Base-by-base conservation (phyloP, 148 eudicot species). In the Vaccinium corymbosum region DNA sequence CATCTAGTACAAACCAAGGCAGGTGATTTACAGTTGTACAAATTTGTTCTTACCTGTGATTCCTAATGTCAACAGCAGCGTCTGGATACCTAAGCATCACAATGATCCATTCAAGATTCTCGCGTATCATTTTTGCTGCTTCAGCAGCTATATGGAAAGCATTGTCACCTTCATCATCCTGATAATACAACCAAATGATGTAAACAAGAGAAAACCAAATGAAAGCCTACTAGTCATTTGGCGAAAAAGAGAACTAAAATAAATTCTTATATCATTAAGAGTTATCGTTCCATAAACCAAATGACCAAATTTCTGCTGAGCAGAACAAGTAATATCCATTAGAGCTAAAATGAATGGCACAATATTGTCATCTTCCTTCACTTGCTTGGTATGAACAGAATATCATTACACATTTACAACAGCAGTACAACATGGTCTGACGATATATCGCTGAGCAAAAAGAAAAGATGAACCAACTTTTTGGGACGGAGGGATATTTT, bases 121-220 rank as follows among this genome's bases (percentile, higher is more conserved):
- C 99, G 78, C 99, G 98, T 55, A 97, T 93, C 97, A 93, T 95
- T 88, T 94, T 97, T 87, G 99, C 97, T 79, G 96, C 92, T 88
- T 92, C 97, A 89, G 99, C 99, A 53, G 99, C 99, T 87, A 95
- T 94, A 88, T 97, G 99, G 88, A 94, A 97, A 87, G 99, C 99
- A 92, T 91, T 95, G 88, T 97, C 94, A 72, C 99, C 99, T 90
- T 97, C 98, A 88, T 97, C 99, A 89, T 97, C 98, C 99, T 97
- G 89, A 85, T 64, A 83, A 85, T 61, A 55, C 25, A 1, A 64
- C 62, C 77, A 80, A 77, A 15, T 70, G 73, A 68, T 66, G 38
- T 29, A 38, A 61, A 38, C 35, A 64, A 78, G 29, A 13, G 22
- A 55, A 73, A 19, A 70, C 19, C 64, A 59, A 73, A 25, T 68